A percentile compares a stretch with the other conserved stretches of the same genome.
phyloP scores from a whole-genome alignment of 495 filamentous ascomycete genomes.

The Tuber umbilicatum region DNA sequence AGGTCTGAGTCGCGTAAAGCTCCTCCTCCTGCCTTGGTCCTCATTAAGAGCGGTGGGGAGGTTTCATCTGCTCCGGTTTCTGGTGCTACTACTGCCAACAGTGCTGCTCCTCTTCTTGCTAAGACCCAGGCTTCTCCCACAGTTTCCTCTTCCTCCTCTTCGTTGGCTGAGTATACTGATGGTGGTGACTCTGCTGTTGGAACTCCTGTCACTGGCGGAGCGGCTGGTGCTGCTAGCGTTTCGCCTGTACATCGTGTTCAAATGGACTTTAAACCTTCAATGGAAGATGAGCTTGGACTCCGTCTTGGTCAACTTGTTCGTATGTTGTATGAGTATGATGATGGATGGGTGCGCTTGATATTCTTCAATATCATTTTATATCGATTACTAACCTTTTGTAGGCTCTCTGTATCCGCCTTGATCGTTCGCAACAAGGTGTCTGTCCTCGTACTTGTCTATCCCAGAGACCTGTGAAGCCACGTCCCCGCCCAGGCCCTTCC shows the following conservation, averaged over 20 bases:
- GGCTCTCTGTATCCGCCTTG: conserved; percentile 82
- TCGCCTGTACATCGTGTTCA: conserved; percentile 78
- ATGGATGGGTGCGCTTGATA: conserved; percentile 62
- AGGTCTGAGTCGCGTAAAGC: conserved; percentile 36
- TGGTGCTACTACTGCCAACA: neutral
- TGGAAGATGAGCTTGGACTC: conserved; percentile 84
- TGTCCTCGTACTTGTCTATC: conserved; percentile 90
- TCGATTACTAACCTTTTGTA: conserved; percentile 43
- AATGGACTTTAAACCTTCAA: conserved; percentile 86
- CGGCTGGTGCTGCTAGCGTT: conserved; percentile 53
- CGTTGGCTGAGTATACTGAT: conserved; percentile 43
- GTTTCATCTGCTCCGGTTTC: conserved; percentile 2
- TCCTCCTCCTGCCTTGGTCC: conserved; percentile 35
- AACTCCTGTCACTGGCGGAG: conserved; percentile 50
- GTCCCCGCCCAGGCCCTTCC: conserved; percentile 49
- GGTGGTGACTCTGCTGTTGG: conserved; percentile 39
- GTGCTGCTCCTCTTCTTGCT: conserved; percentile 38
- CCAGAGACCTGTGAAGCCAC: conserved; percentile 83
- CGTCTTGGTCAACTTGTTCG: conserved; percentile 73
- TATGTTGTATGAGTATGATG: conserved; percentile 92
- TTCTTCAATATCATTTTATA: conserved; percentile 43
- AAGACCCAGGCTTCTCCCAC: conserved; percentile 35
- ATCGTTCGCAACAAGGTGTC: conserved; percentile 86
- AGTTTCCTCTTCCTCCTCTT: conserved; percentile 15
- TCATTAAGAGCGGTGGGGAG: neutral